Conservation (phyloP, 2,329 filamentous ascomycete genomes). For the Hymenoscyphus linearis region DNA sequence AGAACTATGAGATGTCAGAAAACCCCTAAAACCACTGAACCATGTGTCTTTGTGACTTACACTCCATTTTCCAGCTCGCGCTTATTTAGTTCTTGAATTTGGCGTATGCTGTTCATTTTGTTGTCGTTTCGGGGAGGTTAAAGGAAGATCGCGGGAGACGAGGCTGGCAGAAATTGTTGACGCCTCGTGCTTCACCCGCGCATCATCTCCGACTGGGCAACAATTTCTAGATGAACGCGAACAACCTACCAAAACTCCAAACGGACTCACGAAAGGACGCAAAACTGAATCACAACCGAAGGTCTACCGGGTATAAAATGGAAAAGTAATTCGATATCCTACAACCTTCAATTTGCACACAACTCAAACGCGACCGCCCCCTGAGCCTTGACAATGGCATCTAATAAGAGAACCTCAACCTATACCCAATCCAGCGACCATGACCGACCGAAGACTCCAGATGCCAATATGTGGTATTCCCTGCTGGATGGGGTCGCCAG, state of each 20-base stretch:
- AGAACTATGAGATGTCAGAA: conserved; percentile 44
- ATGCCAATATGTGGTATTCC: conserved; percentile 82
- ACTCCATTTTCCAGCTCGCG: conserved; percentile 86
- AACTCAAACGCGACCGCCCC: conserved; percentile 18
- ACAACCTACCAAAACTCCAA: background rate
- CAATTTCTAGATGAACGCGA: background rate
- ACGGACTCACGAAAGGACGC: background rate
- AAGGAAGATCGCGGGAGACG: background rate
- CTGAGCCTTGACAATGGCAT: conserved; percentile 20
- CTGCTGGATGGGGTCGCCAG: conserved; percentile 89
- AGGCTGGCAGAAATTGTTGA: conserved; percentile 5
- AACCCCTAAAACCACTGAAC: too few relatives aligned
- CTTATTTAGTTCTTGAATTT: conserved; percentile 89
- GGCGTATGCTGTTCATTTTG: conserved; percentile 86
- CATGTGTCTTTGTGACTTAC: too few relatives aligned
- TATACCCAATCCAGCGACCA: conserved; percentile 51
- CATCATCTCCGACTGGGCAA: background rate
- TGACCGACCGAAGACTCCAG: conserved; percentile 58
- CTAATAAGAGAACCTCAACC: conserved; percentile 30
- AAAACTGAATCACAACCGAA: background rate
- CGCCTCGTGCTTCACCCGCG: conserved; percentile 1
- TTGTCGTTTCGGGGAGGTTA: background rate
- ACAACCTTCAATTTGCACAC: conserved; percentile 4
- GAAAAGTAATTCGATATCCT: background rate
- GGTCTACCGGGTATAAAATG: background rate